These are phyloP conservation scores for Tetraselmis chui DNA, from an alignment of 139 green algal species.

Conservation along the genomic window DNA sequence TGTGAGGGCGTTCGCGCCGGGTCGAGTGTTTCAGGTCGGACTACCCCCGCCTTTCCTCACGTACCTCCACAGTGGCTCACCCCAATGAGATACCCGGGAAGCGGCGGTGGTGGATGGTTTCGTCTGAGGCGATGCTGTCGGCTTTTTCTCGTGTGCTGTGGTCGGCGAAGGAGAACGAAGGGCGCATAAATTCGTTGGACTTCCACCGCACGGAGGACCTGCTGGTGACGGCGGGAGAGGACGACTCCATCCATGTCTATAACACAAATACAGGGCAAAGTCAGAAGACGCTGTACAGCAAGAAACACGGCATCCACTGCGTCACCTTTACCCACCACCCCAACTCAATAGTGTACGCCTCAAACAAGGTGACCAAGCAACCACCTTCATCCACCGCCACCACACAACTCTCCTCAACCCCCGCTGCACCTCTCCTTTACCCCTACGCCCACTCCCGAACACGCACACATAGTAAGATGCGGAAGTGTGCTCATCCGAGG, in stretches of 20 bases:
- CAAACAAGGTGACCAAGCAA: conserved; percentile 53
- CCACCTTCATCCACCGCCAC: not conserved
- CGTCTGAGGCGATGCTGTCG: too few species aligned
- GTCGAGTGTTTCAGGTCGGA: not conserved
- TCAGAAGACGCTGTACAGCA: conserved; percentile 52
- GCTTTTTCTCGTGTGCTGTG: too few species aligned
- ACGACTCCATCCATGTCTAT: conserved; percentile 79
- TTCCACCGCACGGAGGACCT: conserved; percentile 82
- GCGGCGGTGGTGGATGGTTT: too few species aligned
- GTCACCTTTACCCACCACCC: conserved; percentile 75
- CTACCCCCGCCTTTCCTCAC: too few species aligned
- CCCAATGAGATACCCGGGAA: too few species aligned
- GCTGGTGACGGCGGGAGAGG: conserved; percentile 71
- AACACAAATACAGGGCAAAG: conserved; percentile 51
- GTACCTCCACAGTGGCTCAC: too few species aligned
- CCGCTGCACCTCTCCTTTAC: too few species aligned
- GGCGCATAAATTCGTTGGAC: conserved; percentile 77
- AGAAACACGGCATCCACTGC: conserved; percentile 77
- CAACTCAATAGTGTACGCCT: conserved; percentile 63
- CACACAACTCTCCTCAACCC: not conserved
- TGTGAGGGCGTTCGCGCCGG: not conserved
- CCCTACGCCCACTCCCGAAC: too few species aligned
- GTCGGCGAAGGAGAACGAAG: conserved; percentile 23
- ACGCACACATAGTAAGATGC: too few species aligned
- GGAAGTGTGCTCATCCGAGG: too few species aligned